Conservation (phyloP, 306 rosid species). For the Cucumis cinereus region DNA sequence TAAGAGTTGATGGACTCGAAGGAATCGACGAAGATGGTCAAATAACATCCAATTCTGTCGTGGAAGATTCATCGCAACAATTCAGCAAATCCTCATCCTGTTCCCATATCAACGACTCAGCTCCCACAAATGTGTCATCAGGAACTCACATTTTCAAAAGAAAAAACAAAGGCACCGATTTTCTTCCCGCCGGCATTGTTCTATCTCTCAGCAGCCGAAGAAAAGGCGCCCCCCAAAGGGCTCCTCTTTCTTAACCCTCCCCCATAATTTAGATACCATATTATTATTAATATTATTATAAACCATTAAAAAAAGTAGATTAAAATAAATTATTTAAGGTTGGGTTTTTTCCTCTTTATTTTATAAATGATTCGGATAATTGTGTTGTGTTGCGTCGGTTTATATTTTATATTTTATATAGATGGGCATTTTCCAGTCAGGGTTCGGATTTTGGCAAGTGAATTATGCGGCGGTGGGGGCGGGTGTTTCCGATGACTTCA, state of each 20-base stretch:
- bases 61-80: conserved; percentile 23
- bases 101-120: not conserved
- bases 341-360: not conserved
- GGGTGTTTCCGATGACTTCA: not conserved
- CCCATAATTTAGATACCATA: not conserved
- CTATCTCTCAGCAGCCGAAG: conserved; percentile 70
- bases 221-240: conserved; percentile 98
- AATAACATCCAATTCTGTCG: conserved; percentile 23
- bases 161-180: conserved; percentile 34
- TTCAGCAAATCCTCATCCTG: conserved; percentile 23
- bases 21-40: conserved; percentile 31
- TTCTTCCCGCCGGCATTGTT: conserved; percentile 45
- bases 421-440: not conserved
- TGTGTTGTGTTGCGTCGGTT: not conserved
- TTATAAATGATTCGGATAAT: not conserved
- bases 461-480: conserved; percentile 4
- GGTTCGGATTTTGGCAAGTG: not conserved
- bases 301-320: not conserved
- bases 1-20: conserved; percentile 53
- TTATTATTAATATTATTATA: not conserved
- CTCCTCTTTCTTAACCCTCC: conserved; percentile 56
- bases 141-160: conserved; percentile 17
- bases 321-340: not conserved
- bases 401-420: not conserved
- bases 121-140: conserved; percentile 12